phyloP scores from a whole-genome alignment of 2,329 filamentous ascomycete genomes.

The Talaromyces verruculosus region DNA sequence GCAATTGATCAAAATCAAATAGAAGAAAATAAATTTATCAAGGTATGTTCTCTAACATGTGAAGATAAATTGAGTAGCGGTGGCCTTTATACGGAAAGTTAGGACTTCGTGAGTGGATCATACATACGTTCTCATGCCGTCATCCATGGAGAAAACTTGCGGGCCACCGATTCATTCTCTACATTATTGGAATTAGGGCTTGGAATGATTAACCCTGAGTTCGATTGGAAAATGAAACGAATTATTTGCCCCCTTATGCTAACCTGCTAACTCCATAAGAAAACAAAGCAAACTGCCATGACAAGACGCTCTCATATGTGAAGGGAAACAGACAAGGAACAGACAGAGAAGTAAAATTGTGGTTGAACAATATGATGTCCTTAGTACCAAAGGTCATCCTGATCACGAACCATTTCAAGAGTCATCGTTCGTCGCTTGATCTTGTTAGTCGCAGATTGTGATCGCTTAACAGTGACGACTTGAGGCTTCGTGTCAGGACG shows the following conservation, averaged over 20 bases:
- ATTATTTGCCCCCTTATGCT: slow-evolving; percentile 7
- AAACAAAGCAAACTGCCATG: neutral
- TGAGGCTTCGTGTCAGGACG: slow-evolving; percentile 26
- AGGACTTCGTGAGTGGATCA: slow-evolving; percentile 15
- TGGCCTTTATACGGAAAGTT: slow-evolving; percentile 8
- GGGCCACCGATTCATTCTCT: neutral
- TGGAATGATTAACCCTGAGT: neutral
- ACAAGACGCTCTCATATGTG: neutral
- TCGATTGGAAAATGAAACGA: neutral
- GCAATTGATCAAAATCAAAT: neutral
- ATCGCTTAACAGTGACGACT: slow-evolving; percentile 22
- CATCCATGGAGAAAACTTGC: slow-evolving; percentile 18
- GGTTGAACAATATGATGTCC: too few species aligned
- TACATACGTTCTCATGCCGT: slow-evolving; percentile 24
- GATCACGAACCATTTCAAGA: slow-evolving; percentile 38
- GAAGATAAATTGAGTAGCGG: neutral
- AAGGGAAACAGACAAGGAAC: neutral
- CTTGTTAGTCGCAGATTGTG: slow-evolving; percentile 16
- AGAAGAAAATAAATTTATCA: neutral
- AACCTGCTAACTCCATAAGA: slow-evolving; percentile 3
- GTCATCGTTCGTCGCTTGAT: slow-evolving; percentile 32
- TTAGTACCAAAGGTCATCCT: slow-evolving; percentile 37
- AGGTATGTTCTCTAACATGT: neutral
- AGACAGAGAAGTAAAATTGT: neutral
- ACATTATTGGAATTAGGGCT: slow-evolving; percentile 6